Conservation (phyloP, 2,329 filamentous ascomycete genomes). For the Rutstroemia sp. region DNA sequence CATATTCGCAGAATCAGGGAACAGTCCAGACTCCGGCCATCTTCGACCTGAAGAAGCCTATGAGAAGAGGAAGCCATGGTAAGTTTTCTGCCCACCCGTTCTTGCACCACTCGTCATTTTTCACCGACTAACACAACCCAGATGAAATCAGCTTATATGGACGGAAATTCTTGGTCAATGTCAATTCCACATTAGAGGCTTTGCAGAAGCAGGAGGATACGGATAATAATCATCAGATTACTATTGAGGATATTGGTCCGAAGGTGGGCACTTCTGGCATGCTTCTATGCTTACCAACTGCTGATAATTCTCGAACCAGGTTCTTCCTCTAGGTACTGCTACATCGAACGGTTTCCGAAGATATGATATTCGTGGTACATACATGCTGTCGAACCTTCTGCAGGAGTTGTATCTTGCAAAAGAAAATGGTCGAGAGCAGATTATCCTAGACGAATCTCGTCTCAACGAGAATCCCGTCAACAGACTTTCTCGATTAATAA, state of each 20-base stretch:
- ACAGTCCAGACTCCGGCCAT: constrained; percentile 8
- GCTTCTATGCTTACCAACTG: background rate
- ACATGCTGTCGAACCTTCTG: constrained; percentile 93
- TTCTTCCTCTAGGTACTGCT: constrained; percentile 75
- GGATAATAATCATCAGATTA: constrained; percentile 93
- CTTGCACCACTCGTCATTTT: background rate
- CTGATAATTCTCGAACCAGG: constrained; percentile 37
- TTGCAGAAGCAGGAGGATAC: constrained; percentile 84
- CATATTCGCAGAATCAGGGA: constrained; percentile 24
- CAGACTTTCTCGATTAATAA: constrained; percentile 77
- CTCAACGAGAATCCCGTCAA: constrained; percentile 94
- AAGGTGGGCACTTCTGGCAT: constrained; percentile 49
- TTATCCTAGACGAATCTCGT: constrained; percentile 83
- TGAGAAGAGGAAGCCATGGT: constrained; percentile 30
- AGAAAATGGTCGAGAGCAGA: constrained; percentile 81
- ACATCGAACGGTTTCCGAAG: constrained; percentile 79
- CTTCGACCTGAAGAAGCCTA: constrained; percentile 20
- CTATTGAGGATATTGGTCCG: constrained; percentile 88
- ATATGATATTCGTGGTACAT: constrained; percentile 89
- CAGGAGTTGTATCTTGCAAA: constrained; percentile 92
- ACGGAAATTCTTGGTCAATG: constrained; percentile 78
- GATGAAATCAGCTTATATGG: constrained; percentile 65
- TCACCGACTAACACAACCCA: constrained; percentile 31
- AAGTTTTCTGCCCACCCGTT: constrained; percentile 1
- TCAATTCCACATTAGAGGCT: constrained; percentile 73